Conservation (phyloP, 371 early-diverging fungal genomes). For the Quaeritorhiza haematococci region DNA sequence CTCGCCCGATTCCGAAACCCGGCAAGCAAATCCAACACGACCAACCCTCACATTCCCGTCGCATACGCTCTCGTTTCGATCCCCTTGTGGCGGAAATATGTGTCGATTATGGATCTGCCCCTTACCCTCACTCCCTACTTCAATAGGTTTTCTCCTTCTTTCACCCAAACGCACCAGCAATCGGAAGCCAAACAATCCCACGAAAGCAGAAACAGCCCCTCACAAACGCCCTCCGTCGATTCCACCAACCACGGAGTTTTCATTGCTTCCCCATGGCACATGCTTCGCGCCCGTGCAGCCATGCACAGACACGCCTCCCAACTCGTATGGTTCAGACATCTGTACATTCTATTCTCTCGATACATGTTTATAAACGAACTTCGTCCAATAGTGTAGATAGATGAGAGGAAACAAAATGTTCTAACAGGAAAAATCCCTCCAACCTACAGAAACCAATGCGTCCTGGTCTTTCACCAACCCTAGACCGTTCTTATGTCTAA, state of each 20-base stretch:
- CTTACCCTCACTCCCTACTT: too few species aligned
- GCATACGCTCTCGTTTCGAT: too few species aligned
- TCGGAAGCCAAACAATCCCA: conserved; percentile 1
- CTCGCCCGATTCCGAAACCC: neutral
- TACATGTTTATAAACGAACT: conserved; percentile 91
- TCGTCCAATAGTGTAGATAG: too few species aligned
- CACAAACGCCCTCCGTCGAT: conserved; percentile 4
- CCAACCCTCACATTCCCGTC: conserved; percentile 5
- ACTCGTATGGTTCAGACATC: conserved; percentile 92
- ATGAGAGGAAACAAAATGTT: too few species aligned
- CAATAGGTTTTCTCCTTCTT: conserved; percentile 12
- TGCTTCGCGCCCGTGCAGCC: conserved; percentile 58
- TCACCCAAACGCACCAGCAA: conserved; percentile 6
- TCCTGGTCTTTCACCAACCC: too few species aligned
- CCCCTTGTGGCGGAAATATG: too few species aligned
- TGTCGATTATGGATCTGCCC: too few species aligned
- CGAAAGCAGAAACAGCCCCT: conserved; percentile 12
- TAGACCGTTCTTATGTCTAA: too few species aligned
- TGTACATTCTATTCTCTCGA: conserved; percentile 88
- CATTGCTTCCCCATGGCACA: conserved; percentile 30
- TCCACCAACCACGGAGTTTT: conserved; percentile 36
- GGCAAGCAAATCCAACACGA: neutral
- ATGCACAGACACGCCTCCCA: conserved; percentile 88
- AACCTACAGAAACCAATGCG: too few species aligned
- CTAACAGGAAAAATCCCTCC: too few species aligned